phyloP scores from a whole-genome alignment of 148 eudicot species.

The Beta vulgaris region DNA sequence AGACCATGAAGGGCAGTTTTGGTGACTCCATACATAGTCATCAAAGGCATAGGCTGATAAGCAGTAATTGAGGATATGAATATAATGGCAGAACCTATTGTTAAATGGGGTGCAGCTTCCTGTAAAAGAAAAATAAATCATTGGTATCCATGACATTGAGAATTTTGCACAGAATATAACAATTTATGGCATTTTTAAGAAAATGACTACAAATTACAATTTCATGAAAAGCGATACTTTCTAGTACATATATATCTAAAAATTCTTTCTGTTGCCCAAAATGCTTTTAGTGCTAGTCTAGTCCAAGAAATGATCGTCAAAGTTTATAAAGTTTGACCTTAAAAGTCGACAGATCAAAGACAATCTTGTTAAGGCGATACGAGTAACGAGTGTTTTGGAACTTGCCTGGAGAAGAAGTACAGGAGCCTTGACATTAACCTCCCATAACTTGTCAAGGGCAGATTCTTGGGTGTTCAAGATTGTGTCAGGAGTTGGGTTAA shows the following conservation, averaged over 20 bases:
- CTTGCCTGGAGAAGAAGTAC: slow-evolving; percentile 76
- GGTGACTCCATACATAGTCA: slow-evolving; percentile 88
- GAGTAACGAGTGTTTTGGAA: too few relatives aligned
- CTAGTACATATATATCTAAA: too few relatives aligned
- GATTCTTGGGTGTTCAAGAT: slow-evolving; percentile 71
- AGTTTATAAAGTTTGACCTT: too few relatives aligned
- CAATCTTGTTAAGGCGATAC: too few relatives aligned
- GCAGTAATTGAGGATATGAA: slow-evolving; percentile 71
- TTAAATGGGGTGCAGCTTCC: slow-evolving; percentile 87
- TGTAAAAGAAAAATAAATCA: slow-evolving; percentile 27
- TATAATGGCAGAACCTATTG: slow-evolving; percentile 66
- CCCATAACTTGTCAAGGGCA: slow-evolving; percentile 93
- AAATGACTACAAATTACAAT: too few relatives aligned
- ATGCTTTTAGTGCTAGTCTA: too few relatives aligned
- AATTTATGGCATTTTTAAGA: too few relatives aligned
- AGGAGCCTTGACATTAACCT: slow-evolving; percentile 80
- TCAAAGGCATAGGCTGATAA: slow-evolving; percentile 46
- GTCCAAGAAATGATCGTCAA: too few relatives aligned
- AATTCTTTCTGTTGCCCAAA: too few relatives aligned
- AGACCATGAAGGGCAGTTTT: slow-evolving; percentile 94
- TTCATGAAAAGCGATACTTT: too few relatives aligned
- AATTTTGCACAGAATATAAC: too few relatives aligned
- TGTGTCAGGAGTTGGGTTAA: slow-evolving; percentile 59
- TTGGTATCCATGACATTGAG: neutral
- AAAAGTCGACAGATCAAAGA: too few relatives aligned